phyloP scores from a whole-genome alignment of 805 yeast genomes.

The Wickerhamiella siamensis region DNA sequence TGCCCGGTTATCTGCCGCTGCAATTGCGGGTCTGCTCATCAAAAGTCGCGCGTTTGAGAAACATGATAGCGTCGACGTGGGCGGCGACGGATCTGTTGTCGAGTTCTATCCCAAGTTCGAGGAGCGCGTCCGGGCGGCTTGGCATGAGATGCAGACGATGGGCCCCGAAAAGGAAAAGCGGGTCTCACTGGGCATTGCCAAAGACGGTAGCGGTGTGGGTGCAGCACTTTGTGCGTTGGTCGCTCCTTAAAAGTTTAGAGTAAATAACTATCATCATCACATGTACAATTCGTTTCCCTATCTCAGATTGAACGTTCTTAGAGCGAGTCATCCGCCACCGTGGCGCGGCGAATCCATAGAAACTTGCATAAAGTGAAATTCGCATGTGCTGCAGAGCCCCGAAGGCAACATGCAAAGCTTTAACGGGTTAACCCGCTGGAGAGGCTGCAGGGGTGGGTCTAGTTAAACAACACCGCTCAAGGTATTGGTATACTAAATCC shows the following conservation, averaged over 20 bases:
- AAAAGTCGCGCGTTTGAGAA: constrained; percentile 54
- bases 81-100: constrained; percentile 90
- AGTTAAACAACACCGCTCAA: too few relatives aligned
- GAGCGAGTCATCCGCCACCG: too few relatives aligned
- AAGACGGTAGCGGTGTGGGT: constrained; percentile 95
- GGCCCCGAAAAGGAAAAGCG: constrained; percentile 66
- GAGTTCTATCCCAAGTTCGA: constrained; percentile 88
- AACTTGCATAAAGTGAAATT: too few relatives aligned
- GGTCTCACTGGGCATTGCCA: constrained; percentile 65
- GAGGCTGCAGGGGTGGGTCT: too few relatives aligned
- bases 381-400: too few relatives aligned
- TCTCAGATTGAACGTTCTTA: too few relatives aligned
- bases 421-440: too few relatives aligned
- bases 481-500: too few relatives aligned
- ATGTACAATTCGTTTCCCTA: too few relatives aligned
- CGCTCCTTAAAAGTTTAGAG: constrained; percentile 18
- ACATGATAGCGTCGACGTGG: constrained; percentile 69
- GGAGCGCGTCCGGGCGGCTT: constrained; percentile 64
- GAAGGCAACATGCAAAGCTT: too few relatives aligned
- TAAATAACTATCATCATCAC: too few relatives aligned
- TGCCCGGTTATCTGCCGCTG: constrained; percentile 80
- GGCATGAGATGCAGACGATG: constrained; percentile 31
- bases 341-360: too few relatives aligned
- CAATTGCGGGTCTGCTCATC: constrained; percentile 65
- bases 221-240: constrained; percentile 81